A percentile compares a stretch with the other conserved stretches of the same genome.
Conservation (phyloP, 345 rosid species). For the Euphorbia lathyris region DNA sequence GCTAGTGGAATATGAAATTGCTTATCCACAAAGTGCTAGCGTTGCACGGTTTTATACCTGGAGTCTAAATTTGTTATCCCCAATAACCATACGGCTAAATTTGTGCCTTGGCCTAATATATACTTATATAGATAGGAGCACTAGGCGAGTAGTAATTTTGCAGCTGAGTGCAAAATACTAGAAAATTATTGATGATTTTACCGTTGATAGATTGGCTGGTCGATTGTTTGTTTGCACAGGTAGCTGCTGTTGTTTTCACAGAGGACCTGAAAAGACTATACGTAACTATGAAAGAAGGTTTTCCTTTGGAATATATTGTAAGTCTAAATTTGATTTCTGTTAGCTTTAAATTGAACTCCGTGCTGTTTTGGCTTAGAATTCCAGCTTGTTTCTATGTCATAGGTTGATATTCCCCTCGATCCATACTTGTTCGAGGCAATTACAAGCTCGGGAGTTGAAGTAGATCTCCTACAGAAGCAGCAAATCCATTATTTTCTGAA, state of each 20-base stretch:
- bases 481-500: constrained; percentile 90
- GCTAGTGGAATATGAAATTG: too few species aligned
- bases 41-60: too few species aligned
- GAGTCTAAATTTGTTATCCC: too few species aligned
- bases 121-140: background rate
- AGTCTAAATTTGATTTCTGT: constrained; percentile 33
- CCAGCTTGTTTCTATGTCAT: constrained; percentile 22
- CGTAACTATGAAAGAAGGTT: constrained; percentile 95
- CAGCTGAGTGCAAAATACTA: background rate
- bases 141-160: background rate
- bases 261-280: constrained; percentile 86
- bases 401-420: constrained; percentile 95
- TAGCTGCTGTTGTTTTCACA: constrained; percentile 90
- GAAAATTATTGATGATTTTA: background rate
- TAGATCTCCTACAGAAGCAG: constrained; percentile 88
- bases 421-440: constrained; percentile 85
- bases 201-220: background rate
- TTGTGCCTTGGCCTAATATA: background rate
- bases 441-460: constrained; percentile 84
- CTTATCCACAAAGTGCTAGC: too few species aligned
- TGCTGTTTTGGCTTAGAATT: constrained; percentile 18
- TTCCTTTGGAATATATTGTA: constrained; percentile 89
- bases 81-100: too few species aligned
- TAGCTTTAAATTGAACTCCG: constrained; percentile 10
- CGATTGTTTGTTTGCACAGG: constrained; percentile 44